Conservation (phyloP, 2,329 filamentous ascomycete species). For the Hypoxylon sp. region DNA sequence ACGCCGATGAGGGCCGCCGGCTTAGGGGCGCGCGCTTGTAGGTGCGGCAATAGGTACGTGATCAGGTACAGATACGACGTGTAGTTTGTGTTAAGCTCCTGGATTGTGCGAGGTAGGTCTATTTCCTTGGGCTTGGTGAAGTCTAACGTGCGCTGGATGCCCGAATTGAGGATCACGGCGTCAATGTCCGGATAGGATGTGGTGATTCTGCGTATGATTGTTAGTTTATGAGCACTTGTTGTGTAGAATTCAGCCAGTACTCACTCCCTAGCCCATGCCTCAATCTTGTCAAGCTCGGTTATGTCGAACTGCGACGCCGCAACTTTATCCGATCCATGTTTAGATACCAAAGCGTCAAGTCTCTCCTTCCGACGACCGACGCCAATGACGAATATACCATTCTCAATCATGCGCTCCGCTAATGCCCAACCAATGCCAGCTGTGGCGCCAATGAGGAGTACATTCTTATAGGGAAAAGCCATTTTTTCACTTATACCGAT, state of each 20-base stretch:
- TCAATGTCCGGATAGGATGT: slow-evolving; percentile 65
- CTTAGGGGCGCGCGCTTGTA: slow-evolving; percentile 49
- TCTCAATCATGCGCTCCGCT: slow-evolving; percentile 57
- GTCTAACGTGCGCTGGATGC: slow-evolving; percentile 65
- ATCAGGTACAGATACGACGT: slow-evolving; percentile 61
- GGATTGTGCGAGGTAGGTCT: slow-evolving; percentile 57
- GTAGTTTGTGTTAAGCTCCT: slow-evolving; percentile 65
- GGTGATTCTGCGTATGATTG: slow-evolving; percentile 51
- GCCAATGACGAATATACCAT: slow-evolving; percentile 67
- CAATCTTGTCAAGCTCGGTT: slow-evolving; percentile 58
- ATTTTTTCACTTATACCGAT: slow-evolving; percentile 33
- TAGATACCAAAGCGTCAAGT: slow-evolving; percentile 64
- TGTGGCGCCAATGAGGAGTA: slow-evolving; percentile 52
- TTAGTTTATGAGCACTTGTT: neutral
- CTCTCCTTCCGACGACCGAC: slow-evolving; percentile 69
- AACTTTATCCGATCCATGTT: slow-evolving; percentile 62
- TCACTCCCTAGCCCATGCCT: slow-evolving; percentile 59
- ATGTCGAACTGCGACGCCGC: slow-evolving; percentile 62
- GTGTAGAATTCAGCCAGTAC: slow-evolving; percentile 17
- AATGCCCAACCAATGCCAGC: slow-evolving; percentile 52
- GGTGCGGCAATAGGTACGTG: slow-evolving; percentile 63
- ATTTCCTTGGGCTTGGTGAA: slow-evolving; percentile 60
- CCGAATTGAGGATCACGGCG: slow-evolving; percentile 70
- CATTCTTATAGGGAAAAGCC: slow-evolving; percentile 52
- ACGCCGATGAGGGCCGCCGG: slow-evolving; percentile 55